These are phyloP conservation scores for Casuarina glauca DNA, from an alignment of 306 rosid genomes.

Conservation along the genomic window DNA sequence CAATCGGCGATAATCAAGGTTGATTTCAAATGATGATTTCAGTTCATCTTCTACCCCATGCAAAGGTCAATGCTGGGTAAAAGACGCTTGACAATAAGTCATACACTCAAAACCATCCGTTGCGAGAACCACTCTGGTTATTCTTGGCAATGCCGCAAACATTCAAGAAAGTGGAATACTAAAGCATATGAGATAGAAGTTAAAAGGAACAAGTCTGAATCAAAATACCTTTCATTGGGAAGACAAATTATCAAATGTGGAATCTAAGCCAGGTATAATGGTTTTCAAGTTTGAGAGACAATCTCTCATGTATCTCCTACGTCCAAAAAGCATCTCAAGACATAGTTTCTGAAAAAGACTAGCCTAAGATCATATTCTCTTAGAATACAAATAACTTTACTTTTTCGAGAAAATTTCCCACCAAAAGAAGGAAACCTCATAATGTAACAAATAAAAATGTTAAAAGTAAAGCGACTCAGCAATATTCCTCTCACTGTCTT, in stretches of 20 bases:
- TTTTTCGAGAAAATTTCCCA: not conserved
- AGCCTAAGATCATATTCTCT: not conserved
- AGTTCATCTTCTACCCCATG: no score
- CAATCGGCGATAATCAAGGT: not conserved
- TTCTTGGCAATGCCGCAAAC: not conserved
- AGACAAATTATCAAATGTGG: not conserved
- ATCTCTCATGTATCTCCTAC: not conserved
- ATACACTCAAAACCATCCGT: not conserved
- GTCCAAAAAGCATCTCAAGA: not conserved
- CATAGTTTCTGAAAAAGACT: not conserved
- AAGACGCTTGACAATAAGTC: no score
- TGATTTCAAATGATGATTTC: not conserved
- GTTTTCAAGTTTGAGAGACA: not conserved
- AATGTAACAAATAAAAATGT: not conserved
- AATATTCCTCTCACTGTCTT: conserved; percentile 12
- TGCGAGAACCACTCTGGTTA: not conserved
- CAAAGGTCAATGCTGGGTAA: not conserved
- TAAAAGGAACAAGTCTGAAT: not conserved
- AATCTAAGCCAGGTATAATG: not conserved
- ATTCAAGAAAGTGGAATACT: not conserved
- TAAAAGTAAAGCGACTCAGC: not conserved
- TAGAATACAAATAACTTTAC: not conserved
- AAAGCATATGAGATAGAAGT: not conserved
- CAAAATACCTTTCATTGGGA: not conserved
- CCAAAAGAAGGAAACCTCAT: not conserved